Conservation (phyloP, 2,329 filamentous ascomycete genomes). For the Verticillium tricorpus region DNA sequence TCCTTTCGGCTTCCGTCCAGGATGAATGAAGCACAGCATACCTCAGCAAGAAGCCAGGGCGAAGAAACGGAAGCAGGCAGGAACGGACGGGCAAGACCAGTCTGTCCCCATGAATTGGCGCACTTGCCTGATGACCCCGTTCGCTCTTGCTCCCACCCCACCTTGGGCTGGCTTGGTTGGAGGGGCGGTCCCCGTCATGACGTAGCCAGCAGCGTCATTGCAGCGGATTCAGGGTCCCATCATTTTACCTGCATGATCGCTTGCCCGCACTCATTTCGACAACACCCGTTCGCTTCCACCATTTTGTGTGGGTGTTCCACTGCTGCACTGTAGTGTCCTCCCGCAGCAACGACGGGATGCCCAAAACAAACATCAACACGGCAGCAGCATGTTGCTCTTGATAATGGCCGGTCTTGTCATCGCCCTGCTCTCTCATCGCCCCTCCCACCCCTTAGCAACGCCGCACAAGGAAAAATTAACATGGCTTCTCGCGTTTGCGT, state of each 20-base stretch:
- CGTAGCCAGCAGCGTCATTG: constrained; percentile 1
- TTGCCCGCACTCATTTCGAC: background rate
- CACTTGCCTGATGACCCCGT: background rate
- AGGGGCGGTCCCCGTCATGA: constrained; percentile 2
- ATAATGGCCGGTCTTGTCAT: too few species aligned
- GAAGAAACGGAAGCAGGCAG: background rate
- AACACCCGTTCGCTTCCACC: too few species aligned
- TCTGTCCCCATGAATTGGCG: too few species aligned
- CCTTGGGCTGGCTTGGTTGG: background rate
- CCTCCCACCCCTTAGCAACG: background rate
- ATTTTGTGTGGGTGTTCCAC: too few species aligned
- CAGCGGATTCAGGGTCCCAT: constrained; percentile 1
- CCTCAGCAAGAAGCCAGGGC: too few species aligned
- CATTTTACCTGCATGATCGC: background rate
- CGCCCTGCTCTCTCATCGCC: too few species aligned
- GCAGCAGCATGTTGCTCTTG: too few species aligned
- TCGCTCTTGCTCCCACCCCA: background rate
- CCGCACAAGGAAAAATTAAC: background rate
- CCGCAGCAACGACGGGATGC: background rate
- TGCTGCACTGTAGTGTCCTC: background rate
- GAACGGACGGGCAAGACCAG: background rate
- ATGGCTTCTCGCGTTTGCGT: background rate
- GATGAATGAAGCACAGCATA: too few species aligned
- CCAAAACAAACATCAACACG: background rate
- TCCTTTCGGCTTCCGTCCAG: too few species aligned